Base-by-base conservation (phyloP, 495 filamentous ascomycete genomes). In the Cairneyella variabilis region DNA sequence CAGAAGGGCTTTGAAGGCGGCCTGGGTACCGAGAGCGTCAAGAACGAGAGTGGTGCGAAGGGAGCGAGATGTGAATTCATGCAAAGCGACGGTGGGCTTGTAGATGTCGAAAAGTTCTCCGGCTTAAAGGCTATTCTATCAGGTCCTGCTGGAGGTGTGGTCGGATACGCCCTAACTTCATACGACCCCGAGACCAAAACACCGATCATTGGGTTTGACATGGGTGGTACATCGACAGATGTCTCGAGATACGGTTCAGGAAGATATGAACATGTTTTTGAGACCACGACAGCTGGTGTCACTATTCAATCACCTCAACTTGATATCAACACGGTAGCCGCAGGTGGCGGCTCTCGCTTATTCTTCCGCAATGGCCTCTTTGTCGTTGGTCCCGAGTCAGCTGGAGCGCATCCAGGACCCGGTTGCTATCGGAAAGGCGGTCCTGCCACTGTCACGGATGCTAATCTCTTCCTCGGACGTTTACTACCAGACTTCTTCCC, bases 241-340 rank as follows among this genome's bases (percentile, higher is more conserved):
- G 92, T 97, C 5, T 95, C 90, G 20, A 74, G 93, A 22, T 97
- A 93, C 61, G 93, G 92, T 34, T 74, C 78, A 38, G 92, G 93
- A 10, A 78, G 92, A 43, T 90, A 96, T 64, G 93, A 97, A 52
- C 93, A 98, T 66, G 93, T 97, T 0, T 97, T 98, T 56, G 93
- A 96, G 64, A 97, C 93, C 1, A 97, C 92, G 0, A 95, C 95
- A 0, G 93, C 93, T 1, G 93, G 93, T 21, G 90, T 98, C 5
- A 90, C 91, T 0, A 95, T 97, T 28, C 93, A 97, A 61, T 91
- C 86, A 0, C 93, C 93, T 0, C 93, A 97, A 61, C 80, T 98
- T 0, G 93, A 98, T 69, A 97, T 98, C 69, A 97, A 97, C 68
- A 98, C 93, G 0, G 92, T 97, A 26, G 92, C 92, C 17, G 92